Evolutionary conservation across 352 stramenopile genomes (phyloP).

Genomic region (Phytopythium litorale): DNA sequence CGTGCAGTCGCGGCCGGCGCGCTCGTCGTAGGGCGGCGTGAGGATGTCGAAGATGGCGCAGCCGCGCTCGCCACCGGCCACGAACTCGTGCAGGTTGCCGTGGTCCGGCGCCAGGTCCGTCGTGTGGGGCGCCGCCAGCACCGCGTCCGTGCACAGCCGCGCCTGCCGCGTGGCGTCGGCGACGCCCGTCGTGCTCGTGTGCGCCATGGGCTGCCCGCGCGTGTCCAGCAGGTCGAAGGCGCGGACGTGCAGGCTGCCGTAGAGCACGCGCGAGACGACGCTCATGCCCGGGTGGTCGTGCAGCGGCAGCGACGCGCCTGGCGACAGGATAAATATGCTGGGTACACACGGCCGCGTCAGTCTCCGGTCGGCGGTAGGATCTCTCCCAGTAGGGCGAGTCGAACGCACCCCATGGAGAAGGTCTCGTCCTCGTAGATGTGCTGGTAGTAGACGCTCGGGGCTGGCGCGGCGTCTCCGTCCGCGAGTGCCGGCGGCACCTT

Average conservation of each 20-base stretch:
- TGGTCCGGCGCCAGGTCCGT: constrained; percentile 63
- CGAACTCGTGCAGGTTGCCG: constrained; percentile 78
- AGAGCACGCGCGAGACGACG: constrained; percentile 79
- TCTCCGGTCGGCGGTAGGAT: no score
- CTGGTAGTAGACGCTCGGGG: constrained; percentile 57
- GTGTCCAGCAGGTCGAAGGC: constrained; percentile 52
- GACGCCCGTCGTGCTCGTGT: constrained; percentile 6
- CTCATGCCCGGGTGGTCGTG: constrained; percentile 85
- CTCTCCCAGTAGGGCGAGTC: not conserved
- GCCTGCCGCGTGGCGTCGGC: constrained; percentile 13
- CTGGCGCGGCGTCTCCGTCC: constrained; percentile 3
- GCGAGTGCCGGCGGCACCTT: constrained; percentile 30
- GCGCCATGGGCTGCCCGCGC: constrained; percentile 8
- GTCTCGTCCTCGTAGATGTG: constrained; percentile 80
- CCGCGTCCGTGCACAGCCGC: constrained; percentile 33
- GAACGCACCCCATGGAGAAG: constrained; percentile 70
- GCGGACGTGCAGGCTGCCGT: constrained; percentile 60
- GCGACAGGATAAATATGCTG: constrained; percentile 84
- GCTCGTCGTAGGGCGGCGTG: constrained; percentile 74
- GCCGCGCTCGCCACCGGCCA: constrained; percentile 59
- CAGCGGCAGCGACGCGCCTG: constrained; percentile 62
- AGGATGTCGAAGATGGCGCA: constrained; percentile 87
- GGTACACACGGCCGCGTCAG: no score
- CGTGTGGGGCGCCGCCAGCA: constrained; percentile 53
- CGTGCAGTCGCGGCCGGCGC: constrained; percentile 62